phyloP scores from a whole-genome alignment of 2,329 filamentous ascomycete genomes.

The Fusarium sp. region DNA sequence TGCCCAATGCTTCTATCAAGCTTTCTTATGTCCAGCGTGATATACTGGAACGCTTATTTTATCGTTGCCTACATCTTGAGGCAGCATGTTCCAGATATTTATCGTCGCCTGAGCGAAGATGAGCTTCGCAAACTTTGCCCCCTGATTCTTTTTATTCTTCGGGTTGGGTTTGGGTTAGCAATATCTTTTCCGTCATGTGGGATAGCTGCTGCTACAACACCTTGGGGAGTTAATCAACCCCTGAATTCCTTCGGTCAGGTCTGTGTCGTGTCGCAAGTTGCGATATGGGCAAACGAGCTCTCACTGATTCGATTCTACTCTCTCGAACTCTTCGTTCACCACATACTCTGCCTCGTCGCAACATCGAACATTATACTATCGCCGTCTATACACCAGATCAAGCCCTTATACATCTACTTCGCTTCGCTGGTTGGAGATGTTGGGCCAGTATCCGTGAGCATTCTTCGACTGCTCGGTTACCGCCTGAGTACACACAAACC shows the following conservation, averaged over 20 bases:
- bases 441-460: slow-evolving; percentile 26
- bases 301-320: slow-evolving; percentile 24
- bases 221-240: slow-evolving; percentile 35
- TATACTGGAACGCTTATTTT: slow-evolving; percentile 40
- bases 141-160: slow-evolving; percentile 29
- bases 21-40: slow-evolving; percentile 26
- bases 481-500: slow-evolving; percentile 24
- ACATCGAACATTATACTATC: slow-evolving; percentile 38
- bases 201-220: slow-evolving; percentile 33
- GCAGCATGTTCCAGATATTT: slow-evolving; percentile 12
- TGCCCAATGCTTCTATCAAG: slow-evolving; percentile 34
- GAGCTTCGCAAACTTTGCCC: slow-evolving; percentile 30
- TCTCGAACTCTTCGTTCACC: slow-evolving; percentile 41
- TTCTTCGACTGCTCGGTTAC: slow-evolving; percentile 36
- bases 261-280: slow-evolving; percentile 42
- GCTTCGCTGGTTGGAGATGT: slow-evolving; percentile 44
- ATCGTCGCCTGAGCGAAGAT: slow-evolving; percentile 31
- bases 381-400: slow-evolving; percentile 41
- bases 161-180: slow-evolving; percentile 46
- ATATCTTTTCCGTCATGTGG: slow-evolving; percentile 36
- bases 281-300: slow-evolving; percentile 41
- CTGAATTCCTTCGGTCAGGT: slow-evolving; percentile 37
- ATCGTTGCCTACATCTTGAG: slow-evolving; percentile 22
- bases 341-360: slow-evolving; percentile 40
- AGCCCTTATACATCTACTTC: slow-evolving; percentile 43